Base-by-base conservation (phyloP, 495 filamentous ascomycete species). In the Mytilinidion resinicola region DNA sequence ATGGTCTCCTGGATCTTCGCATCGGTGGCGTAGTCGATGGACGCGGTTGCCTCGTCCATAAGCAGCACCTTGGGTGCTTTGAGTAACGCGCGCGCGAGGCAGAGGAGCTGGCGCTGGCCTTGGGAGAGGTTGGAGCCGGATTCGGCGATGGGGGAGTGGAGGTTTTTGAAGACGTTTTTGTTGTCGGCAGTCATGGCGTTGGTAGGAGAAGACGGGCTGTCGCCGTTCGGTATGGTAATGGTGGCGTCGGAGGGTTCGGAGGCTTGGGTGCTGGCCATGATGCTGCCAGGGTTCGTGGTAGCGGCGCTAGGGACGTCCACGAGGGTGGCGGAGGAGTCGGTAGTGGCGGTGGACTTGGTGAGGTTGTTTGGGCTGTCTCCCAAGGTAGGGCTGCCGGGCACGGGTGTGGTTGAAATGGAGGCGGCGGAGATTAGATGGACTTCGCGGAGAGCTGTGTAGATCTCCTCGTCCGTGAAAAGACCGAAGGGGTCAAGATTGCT, bases 41-140 rank as follows among this genome's bases (percentile, higher is more conserved):
- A 95, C 0, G 93, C 95, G 6, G 95, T 99, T 15, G 95, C 95
- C 77, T 99, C 95, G 72, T 99, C 95, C 93, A 99, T 97, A 69
- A 99, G 86, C 4, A 99, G 76, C 15, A 99, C 93, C 43, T 85
- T 88, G 0, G 95, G 93, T 34, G 81, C 82, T 76, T 91, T 96
- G 65, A 99, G 86, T 46, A 99, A 80, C 0, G 95, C 95, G 17
- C 95, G 86, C 1, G 95, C 95, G 14, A 99, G 85, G 65, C 95
- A 99, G 44, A 99, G 78, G 12, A 99, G 87, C 73, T 99, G 95
- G 7, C 88, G 82, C 67, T 99, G 95, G 39, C 95, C 95, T 75
- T 99, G 95, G 1, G 95, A 97, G 8, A 99, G 84, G 67, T 99
- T 99, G 62, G 85, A 86, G 56, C 95, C 95, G 1, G 91, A 96